These are phyloP conservation scores for Yarrowia sp. DNA, from an alignment of 805 yeast genomes.

Conservation along the genomic window DNA sequence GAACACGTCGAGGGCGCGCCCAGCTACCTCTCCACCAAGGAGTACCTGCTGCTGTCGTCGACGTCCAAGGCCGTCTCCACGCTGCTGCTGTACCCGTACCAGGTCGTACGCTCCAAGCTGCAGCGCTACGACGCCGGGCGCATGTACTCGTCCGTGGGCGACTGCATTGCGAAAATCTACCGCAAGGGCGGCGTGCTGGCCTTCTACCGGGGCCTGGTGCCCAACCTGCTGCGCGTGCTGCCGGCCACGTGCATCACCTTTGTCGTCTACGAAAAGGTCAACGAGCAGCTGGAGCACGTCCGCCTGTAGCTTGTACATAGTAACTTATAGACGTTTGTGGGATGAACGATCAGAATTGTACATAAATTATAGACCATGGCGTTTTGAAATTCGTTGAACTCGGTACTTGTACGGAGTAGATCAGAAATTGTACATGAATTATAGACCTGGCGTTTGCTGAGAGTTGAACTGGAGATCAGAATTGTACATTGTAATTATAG, in stretches of 20 bases:
- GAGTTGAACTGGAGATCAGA: too few relatives aligned
- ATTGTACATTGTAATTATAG: too few relatives aligned
- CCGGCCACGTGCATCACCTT: constrained; percentile 95
- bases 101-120: constrained; percentile 71
- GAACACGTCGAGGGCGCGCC: constrained; percentile 5
- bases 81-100: constrained; percentile 73
- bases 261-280: constrained; percentile 64
- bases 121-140: constrained; percentile 49
- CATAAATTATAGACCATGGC: too few relatives aligned
- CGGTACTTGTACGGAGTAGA: too few relatives aligned
- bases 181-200: constrained; percentile 57
- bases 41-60: constrained; percentile 66
- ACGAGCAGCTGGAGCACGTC: background rate
- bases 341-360: too few relatives aligned
- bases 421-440: too few relatives aligned
- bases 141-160: constrained; percentile 36
- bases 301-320: background rate
- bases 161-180: constrained; percentile 45
- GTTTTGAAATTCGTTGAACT: too few relatives aligned
- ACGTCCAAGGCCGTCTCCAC: constrained; percentile 68
- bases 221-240: constrained; percentile 76
- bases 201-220: constrained; percentile 78
- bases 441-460: too few relatives aligned
- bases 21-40: constrained; percentile 42
- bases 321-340: background rate